Evolutionary conservation across 192 early-diverging fungal genomes (phyloP).

Genomic region (Dissophora globulifera): DNA sequence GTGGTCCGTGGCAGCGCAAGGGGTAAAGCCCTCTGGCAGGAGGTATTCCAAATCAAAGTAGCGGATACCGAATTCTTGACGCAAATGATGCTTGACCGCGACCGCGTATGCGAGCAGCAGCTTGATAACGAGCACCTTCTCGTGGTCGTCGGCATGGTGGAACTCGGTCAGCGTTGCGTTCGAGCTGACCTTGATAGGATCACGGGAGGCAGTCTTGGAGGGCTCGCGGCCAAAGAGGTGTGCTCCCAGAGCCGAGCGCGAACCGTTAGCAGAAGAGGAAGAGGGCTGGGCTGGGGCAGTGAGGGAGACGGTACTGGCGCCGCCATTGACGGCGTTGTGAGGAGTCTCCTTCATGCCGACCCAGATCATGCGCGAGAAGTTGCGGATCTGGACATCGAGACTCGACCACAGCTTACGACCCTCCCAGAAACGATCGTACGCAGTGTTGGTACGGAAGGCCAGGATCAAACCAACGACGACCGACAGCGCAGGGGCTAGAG

Average conservation of each 20-base stretch:
- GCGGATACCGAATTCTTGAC: slow-evolving; percentile 64
- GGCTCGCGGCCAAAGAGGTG: slow-evolving; percentile 34
- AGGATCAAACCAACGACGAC: slow-evolving; percentile 53
- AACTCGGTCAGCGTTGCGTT: slow-evolving; percentile 21
- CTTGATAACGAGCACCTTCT: slow-evolving; percentile 58
- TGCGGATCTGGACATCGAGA: slow-evolving; percentile 52
- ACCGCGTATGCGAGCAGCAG: slow-evolving; percentile 58
- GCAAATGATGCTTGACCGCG: slow-evolving; percentile 60
- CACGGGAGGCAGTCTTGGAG: neutral
- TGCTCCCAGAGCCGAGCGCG: neutral
- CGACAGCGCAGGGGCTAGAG: slow-evolving; percentile 44
- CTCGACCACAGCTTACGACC: slow-evolving; percentile 54
- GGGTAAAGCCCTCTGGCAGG: slow-evolving; percentile 54
- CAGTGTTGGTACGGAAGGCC: slow-evolving; percentile 54
- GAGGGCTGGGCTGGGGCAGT: slow-evolving; percentile 10
- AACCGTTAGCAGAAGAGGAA: slow-evolving; percentile 1
- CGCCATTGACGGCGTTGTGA: neutral
- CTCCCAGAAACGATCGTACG: slow-evolving; percentile 57
- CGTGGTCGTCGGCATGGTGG: slow-evolving; percentile 40
- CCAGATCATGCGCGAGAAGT: slow-evolving; percentile 55
- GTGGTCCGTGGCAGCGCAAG: slow-evolving; percentile 37
- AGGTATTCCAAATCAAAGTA: slow-evolving; percentile 63
- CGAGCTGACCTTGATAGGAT: slow-evolving; percentile 3
- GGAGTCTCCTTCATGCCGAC: slow-evolving; percentile 45
- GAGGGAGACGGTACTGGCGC: slow-evolving; percentile 9